These are phyloP conservation scores for Dactylonectria estremocensis DNA, from an alignment of 2,329 filamentous ascomycete genomes.

Conservation along the genomic window DNA sequence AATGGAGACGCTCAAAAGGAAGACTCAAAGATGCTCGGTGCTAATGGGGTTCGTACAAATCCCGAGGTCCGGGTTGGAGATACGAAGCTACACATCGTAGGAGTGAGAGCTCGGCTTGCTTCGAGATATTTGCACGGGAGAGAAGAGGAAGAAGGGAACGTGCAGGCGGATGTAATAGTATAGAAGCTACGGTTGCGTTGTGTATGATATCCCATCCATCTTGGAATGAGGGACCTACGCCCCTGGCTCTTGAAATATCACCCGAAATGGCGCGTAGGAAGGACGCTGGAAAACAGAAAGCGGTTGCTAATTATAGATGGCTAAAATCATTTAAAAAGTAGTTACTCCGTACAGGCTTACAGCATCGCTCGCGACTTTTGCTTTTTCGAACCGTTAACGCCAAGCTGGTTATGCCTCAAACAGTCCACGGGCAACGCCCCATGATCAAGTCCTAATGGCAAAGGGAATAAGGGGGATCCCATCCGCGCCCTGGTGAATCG, in stretches of 20 bases:
- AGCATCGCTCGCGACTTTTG: slow-evolving; percentile 11
- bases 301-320: slow-evolving; percentile 14
- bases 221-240: neutral
- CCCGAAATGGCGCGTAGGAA: neutral
- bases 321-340: slow-evolving; percentile 12
- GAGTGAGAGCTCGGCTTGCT: slow-evolving; percentile 2
- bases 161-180: slow-evolving; percentile 40
- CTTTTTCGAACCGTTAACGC: slow-evolving; percentile 4
- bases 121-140: neutral
- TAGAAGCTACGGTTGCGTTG: slow-evolving; percentile 40
- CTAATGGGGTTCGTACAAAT: slow-evolving; percentile 26
- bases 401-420: slow-evolving; percentile 9
- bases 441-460: neutral
- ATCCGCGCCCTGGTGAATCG: neutral
- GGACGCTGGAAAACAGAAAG: slow-evolving; percentile 1
- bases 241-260: too few species aligned
- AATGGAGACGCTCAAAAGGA: slow-evolving; percentile 29
- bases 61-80: slow-evolving; percentile 13
- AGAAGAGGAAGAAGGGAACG: slow-evolving; percentile 14
- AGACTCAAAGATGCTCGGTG: slow-evolving; percentile 14
- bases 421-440: neutral
- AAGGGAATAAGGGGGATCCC: neutral
- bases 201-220: slow-evolving; percentile 37
- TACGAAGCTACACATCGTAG: neutral
- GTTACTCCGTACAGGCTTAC: too few species aligned